phyloP scores from a whole-genome alignment of 257 asterid species.

The Rauvolfia tetraphylla region DNA sequence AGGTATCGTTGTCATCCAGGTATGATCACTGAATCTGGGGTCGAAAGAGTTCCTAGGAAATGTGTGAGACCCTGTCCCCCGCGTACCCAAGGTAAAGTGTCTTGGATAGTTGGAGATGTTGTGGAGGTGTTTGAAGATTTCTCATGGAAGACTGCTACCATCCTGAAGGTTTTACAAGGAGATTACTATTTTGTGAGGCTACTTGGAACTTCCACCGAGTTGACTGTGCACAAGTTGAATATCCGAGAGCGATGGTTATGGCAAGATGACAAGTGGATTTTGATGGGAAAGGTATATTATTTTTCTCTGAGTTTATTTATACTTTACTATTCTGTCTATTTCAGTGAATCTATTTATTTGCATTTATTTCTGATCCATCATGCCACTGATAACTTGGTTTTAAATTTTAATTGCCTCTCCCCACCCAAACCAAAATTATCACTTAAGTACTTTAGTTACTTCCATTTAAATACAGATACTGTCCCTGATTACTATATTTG shows the following conservation, averaged over 20 bases:
- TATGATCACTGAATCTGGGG: constrained; percentile 26
- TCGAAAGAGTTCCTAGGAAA: constrained; percentile 48
- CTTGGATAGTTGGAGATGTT: constrained; percentile 46
- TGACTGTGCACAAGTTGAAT: constrained; percentile 36
- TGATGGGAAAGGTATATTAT: constrained; percentile 48
- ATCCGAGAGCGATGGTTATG: constrained; percentile 58
- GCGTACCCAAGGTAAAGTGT: constrained; percentile 25
- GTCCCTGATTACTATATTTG: background rate
- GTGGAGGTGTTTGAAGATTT: constrained; percentile 62
- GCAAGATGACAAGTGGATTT: constrained; percentile 59
- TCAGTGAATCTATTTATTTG: background rate
- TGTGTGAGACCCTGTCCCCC: constrained; percentile 66
- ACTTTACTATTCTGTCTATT: background rate
- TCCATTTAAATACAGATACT: background rate
- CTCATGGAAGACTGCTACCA: constrained; percentile 64
- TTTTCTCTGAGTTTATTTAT: constrained; percentile 7
- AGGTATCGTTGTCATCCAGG: constrained; percentile 39
- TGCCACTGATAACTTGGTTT: background rate
- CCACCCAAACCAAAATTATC: no score
- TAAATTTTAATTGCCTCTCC: background rate
- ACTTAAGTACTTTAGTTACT: background rate
- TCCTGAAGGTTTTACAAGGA: constrained; percentile 40
- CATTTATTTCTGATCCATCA: background rate
- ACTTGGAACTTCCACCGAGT: constrained; percentile 51
- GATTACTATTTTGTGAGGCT: constrained; percentile 52